These are phyloP conservation scores for Yarrowia sp. DNA, from an alignment of 805 yeast genomes.

Conservation along the genomic window DNA sequence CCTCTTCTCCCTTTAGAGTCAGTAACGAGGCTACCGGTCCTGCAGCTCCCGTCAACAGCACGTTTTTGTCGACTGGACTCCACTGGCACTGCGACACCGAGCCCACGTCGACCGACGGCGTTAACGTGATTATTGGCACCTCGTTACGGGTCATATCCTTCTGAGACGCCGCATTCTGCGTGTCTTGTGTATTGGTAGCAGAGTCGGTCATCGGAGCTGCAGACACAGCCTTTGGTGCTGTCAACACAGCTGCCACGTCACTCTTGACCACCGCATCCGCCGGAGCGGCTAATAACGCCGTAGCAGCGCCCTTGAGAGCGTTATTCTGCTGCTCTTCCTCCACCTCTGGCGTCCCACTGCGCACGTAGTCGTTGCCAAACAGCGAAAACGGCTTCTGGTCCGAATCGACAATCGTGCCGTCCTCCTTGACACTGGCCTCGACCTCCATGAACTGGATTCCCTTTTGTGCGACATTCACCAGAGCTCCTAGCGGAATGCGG, in stretches of 20 bases:
- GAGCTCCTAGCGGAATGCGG: constrained; percentile 75
- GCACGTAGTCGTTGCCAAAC: constrained; percentile 42
- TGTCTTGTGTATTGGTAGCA: constrained; percentile 6
- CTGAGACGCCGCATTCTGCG: constrained; percentile 9
- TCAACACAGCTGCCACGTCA: background rate
- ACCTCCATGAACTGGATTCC: constrained; percentile 82
- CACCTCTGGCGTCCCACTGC: constrained; percentile 22
- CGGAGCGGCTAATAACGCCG: background rate
- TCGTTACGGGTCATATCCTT: constrained; percentile 25
- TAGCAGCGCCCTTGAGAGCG: constrained; percentile 10
- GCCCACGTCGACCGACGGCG: constrained; percentile 6
- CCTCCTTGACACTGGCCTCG: constrained; percentile 60
- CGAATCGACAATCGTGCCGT: constrained; percentile 48
- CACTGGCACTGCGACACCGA: constrained; percentile 18
- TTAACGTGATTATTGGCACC: constrained; percentile 22
- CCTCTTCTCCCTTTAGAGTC: constrained; percentile 2
- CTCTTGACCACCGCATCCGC: background rate
- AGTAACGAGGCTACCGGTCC: constrained; percentile 23
- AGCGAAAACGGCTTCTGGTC: constrained; percentile 43
- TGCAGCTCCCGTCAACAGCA: constrained; percentile 10
- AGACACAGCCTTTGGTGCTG: background rate
- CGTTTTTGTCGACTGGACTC: constrained; percentile 20
- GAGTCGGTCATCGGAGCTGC: background rate
- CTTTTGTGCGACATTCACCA: constrained; percentile 82
- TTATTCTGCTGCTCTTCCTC: background rate